phyloP scores from a whole-genome alignment of 768 basidiomycete genomes.

The Galerina marginata region DNA sequence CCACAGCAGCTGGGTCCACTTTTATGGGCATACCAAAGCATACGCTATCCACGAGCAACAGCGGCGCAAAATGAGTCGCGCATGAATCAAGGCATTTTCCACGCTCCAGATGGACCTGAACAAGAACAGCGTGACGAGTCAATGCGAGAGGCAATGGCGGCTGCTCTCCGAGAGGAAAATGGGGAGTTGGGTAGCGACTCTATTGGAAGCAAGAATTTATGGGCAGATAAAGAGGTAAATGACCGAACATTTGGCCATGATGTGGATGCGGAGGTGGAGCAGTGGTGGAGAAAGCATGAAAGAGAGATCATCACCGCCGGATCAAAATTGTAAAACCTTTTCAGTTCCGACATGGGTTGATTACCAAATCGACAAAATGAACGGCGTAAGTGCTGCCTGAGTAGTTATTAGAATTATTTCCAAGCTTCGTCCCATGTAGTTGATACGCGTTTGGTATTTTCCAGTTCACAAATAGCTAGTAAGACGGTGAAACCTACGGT shows the following conservation, averaged over 20 bases:
- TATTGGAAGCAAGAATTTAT: constrained; percentile 53
- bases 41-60: constrained; percentile 56
- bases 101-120: constrained; percentile 57
- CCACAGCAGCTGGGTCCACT: constrained; percentile 45
- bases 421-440: too few species aligned
- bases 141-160: constrained; percentile 55
- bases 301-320: neutral
- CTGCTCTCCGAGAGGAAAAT: constrained; percentile 32
- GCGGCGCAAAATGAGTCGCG: constrained; percentile 54
- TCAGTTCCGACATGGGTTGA: too few species aligned
- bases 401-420: too few species aligned
- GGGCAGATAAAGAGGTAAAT: constrained; percentile 62
- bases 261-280: constrained; percentile 53
- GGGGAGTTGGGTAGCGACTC: constrained; percentile 19
- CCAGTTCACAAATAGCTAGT: too few species aligned
- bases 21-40: constrained; percentile 54
- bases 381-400: too few species aligned
- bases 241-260: constrained; percentile 56
- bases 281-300: constrained; percentile 46
- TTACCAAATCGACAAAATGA: too few species aligned
- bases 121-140: constrained; percentile 55
- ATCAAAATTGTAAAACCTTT: constrained; percentile 9
- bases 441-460: too few species aligned
- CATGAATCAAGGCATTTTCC: constrained; percentile 59
- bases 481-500: too few species aligned